Base-by-base conservation (phyloP, 345 rosid species). In the Eucalyptus albens region DNA sequence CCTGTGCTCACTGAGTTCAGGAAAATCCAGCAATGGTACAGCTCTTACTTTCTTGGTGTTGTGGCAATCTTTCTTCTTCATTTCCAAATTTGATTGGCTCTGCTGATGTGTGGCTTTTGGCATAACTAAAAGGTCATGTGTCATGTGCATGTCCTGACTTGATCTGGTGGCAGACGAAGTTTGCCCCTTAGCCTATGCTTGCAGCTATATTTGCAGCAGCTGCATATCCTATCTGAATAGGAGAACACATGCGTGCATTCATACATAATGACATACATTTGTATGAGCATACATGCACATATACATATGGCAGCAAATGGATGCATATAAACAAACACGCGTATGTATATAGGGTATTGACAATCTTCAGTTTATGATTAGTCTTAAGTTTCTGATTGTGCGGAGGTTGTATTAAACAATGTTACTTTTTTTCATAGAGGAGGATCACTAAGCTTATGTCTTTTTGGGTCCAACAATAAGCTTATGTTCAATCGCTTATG, bases 1-100 rank as follows among this genome's bases (percentile, higher is more conserved):
- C 94, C 94, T 87, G 94, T 93, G 60, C 93, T 93, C 29, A 89
- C 92, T 47, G 93, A 93, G 89, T 93, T 93, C 91, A 88, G 93
- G 91, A 93, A 93, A 85, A 92, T 91, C 86, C 93, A 93, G 82
- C 94, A 93, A 90, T 93, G 93, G 94, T 88, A 88, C 69, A 77
- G 83, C 47, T 37, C 83, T 77, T 77, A 21, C 42, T 77, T 8
- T 77, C 42, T 77, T 77, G 83, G 42, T 40, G 83, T 2, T 37
- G 47, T 1, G 24, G 45, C 45, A 77, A 37, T 37, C 83, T 77
- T 37, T 77, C 15, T 72, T 72, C 15, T 77, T 77, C 83, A 21
- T 77, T 37, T 77, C 44, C 83, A 37, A 21, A 21, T 19, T 37
- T 77, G 47, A 77, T 77, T 77, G 26, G 47, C 83, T 37, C 45